These are phyloP conservation scores for Scytalidium sp. DNA, from an alignment of 2,329 filamentous ascomycete species.

Conservation along the genomic window DNA sequence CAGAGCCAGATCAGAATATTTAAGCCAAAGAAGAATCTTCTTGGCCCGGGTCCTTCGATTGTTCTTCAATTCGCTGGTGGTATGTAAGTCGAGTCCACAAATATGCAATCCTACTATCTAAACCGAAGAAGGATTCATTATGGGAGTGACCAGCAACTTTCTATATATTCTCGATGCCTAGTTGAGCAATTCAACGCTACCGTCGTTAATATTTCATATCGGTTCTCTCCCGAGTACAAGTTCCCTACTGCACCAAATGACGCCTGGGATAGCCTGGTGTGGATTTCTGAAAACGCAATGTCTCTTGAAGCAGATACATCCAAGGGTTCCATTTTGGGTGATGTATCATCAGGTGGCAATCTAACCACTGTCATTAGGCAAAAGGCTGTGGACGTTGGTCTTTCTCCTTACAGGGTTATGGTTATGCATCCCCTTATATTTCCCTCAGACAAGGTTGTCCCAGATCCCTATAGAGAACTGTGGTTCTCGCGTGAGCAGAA, in stretches of 20 bases:
- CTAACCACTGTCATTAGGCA: constrained; percentile 36
- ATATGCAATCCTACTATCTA: no score
- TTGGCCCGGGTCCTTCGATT: no score
- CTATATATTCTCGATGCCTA: no score
- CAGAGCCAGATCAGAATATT: no score
- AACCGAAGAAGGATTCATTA: no score
- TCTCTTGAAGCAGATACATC: constrained; percentile 33
- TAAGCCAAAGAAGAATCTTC: no score
- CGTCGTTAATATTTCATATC: constrained; percentile 40
- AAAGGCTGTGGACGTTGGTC: constrained; percentile 35
- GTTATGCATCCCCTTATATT: constrained; percentile 36
- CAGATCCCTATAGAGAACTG: constrained; percentile 34
- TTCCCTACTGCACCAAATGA: constrained; percentile 43
- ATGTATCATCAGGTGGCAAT: constrained; percentile 44
- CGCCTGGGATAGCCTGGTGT: constrained; percentile 42
- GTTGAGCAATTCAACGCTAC: no score
- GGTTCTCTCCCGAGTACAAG: constrained; percentile 42
- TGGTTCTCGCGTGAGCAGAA: constrained; percentile 41
- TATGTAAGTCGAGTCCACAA: no score
- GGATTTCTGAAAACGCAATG: constrained; percentile 27
- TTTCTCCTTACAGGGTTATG: constrained; percentile 46
- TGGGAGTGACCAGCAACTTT: no score
- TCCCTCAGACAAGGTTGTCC: constrained; percentile 4
- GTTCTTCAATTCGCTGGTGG: no score
- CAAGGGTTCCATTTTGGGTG: constrained; percentile 45